Evolutionary conservation across 1,139 yeast species (phyloP).

Genomic region (Nakaseomyces glabratus): DNA sequence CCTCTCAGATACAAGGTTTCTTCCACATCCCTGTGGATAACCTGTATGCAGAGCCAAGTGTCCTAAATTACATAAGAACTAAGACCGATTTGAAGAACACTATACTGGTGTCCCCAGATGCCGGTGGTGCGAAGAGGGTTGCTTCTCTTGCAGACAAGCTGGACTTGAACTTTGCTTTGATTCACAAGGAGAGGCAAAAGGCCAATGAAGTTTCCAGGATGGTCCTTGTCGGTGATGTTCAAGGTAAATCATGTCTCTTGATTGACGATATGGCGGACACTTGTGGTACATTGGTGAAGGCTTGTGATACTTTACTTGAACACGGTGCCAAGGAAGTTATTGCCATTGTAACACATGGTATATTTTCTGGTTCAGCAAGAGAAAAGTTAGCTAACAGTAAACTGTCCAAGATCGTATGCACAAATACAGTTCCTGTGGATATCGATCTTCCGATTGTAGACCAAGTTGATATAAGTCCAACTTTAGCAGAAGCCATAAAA

Average conservation of each 20-base stretch:
- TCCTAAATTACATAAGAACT: constrained; percentile 56
- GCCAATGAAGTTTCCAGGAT: constrained; percentile 70
- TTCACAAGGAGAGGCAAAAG: constrained; percentile 73
- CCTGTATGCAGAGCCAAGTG: constrained; percentile 71
- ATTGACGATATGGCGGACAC: constrained; percentile 84
- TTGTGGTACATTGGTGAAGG: constrained; percentile 72
- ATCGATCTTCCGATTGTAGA: constrained; percentile 53
- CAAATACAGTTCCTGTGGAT: constrained; percentile 67
- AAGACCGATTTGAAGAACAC: constrained; percentile 47
- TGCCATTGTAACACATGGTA: constrained; percentile 74
- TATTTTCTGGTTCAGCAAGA: constrained; percentile 63
- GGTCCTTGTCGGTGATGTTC: constrained; percentile 76
- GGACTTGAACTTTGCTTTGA: constrained; percentile 68
- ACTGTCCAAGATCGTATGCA: constrained; percentile 59
- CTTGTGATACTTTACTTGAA: constrained; percentile 46
- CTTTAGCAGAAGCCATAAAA: constrained; percentile 71
- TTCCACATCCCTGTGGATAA: constrained; percentile 77
- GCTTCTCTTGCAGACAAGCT: constrained; percentile 71
- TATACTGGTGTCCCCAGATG: constrained; percentile 75
- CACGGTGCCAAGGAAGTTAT: constrained; percentile 68
- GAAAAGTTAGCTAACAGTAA: constrained; percentile 50
- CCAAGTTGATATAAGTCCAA: constrained; percentile 62
- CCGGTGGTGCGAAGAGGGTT: constrained; percentile 80
- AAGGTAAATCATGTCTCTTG: constrained; percentile 57
- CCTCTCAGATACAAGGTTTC: constrained; percentile 78